Percentiles rank a stretch among this genome's conserved stretches.
Evolutionary conservation across 2,329 filamentous ascomycete species (phyloP).

Genomic region (Nannizzia gypsea): DNA sequence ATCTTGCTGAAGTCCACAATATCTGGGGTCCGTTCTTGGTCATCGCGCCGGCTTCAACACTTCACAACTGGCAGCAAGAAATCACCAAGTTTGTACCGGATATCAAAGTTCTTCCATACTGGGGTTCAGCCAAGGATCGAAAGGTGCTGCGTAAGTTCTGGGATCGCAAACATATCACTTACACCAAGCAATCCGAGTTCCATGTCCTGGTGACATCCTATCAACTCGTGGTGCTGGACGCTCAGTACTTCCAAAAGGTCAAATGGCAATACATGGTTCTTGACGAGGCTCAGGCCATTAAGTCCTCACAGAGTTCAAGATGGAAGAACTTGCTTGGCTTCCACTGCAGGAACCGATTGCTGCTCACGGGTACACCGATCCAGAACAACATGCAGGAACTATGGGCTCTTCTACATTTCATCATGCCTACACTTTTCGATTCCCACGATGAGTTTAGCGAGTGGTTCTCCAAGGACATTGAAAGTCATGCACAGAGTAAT

Average conservation of each 20-base stretch:
- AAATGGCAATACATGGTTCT: slow-evolving; percentile 72
- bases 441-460: slow-evolving; percentile 43
- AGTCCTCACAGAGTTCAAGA: slow-evolving; percentile 86
- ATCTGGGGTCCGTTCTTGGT: slow-evolving; percentile 90
- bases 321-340: slow-evolving; percentile 78
- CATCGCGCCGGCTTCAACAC: slow-evolving; percentile 62
- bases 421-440: slow-evolving; percentile 93
- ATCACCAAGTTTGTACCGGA: slow-evolving; percentile 88
- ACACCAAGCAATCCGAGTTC: slow-evolving; percentile 84
- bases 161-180: slow-evolving; percentile 95
- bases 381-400: slow-evolving; percentile 92
- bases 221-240: slow-evolving; percentile 90
- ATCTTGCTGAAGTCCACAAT: slow-evolving; percentile 91
- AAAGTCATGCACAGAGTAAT: slow-evolving; percentile 96
- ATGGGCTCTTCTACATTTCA: slow-evolving; percentile 82
- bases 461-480: slow-evolving; percentile 55
- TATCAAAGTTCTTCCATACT: slow-evolving; percentile 93
- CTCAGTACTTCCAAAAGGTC: slow-evolving; percentile 51
- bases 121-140: slow-evolving; percentile 86
- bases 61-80: slow-evolving; percentile 91
- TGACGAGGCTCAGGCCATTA: slow-evolving; percentile 91
- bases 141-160: slow-evolving; percentile 97
- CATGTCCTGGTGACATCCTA: slow-evolving; percentile 96
- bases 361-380: slow-evolving; percentile 86
- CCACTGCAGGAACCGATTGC: slow-evolving; percentile 96